A percentile compares a stretch with the other conserved stretches of the same genome.
Conservation (phyloP, 2,329 filamentous ascomycete species). For the Dactylonectria estremocensis region DNA sequence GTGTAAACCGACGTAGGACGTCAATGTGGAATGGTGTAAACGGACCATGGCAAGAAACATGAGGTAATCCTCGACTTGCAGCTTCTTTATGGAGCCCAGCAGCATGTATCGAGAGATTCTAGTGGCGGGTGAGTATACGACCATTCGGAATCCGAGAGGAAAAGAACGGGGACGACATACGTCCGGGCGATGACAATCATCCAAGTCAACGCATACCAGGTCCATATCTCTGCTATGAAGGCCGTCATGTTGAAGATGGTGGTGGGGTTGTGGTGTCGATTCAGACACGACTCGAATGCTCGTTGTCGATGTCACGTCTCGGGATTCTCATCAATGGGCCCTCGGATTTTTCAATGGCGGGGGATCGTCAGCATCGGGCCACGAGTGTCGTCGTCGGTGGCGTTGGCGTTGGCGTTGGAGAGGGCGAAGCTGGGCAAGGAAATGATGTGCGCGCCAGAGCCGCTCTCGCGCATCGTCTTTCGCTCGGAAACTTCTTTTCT, state of each 20-base stretch:
- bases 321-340: background rate
- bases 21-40: slow-evolving; percentile 16
- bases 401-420: slow-evolving; percentile 14
- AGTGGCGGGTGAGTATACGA: slow-evolving; percentile 6
- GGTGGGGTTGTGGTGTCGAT: slow-evolving; percentile 1
- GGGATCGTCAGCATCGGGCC: slow-evolving; percentile 19
- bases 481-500: background rate
- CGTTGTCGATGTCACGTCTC: background rate
- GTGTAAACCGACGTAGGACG: background rate
- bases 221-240: slow-evolving; percentile 59
- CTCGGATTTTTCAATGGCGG: background rate
- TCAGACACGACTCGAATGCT: background rate
- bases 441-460: slow-evolving; percentile 1
- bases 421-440: slow-evolving; percentile 6
- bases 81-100: slow-evolving; percentile 61
- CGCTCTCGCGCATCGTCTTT: slow-evolving; percentile 11
- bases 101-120: slow-evolving; percentile 58
- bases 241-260: slow-evolving; percentile 47
- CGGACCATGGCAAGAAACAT: slow-evolving; percentile 69
- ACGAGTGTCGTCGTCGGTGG: background rate
- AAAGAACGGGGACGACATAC: slow-evolving; percentile 49
- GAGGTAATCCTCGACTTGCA: slow-evolving; percentile 70
- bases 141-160: slow-evolving; percentile 7
- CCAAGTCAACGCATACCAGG: slow-evolving; percentile 60
- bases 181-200: slow-evolving; percentile 57